A percentile compares a stretch with the other conserved stretches of the same genome.
Evolutionary conservation across 2,329 filamentous ascomycete species (phyloP).

Genomic region (Arthroderma sp.): DNA sequence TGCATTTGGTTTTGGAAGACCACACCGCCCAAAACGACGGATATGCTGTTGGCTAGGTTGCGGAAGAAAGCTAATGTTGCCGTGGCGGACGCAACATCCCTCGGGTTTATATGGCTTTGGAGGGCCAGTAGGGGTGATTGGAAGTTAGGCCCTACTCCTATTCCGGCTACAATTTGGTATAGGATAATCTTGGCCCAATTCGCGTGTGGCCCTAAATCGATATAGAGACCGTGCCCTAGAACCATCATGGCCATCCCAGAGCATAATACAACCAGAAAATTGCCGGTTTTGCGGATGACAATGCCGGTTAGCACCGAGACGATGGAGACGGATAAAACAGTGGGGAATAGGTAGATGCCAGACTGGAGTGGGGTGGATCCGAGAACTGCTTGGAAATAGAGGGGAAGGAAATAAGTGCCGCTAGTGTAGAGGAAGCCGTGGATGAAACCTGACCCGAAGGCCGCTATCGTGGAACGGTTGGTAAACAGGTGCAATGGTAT

Average conservation of each 20-base stretch:
- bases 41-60: conserved; percentile 44
- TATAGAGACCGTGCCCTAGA: conserved; percentile 50
- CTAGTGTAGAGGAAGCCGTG: conserved; percentile 70
- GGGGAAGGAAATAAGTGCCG: conserved; percentile 63
- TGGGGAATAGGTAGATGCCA: conserved; percentile 63
- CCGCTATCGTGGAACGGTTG: conserved; percentile 50
- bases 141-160: conserved; percentile 50
- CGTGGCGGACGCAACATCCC: conserved; percentile 51
- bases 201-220: conserved; percentile 42
- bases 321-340: conserved; percentile 41
- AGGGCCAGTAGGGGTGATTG: conserved; percentile 50
- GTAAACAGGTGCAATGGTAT: conserved; percentile 59
- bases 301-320: conserved; percentile 49
- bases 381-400: conserved; percentile 71
- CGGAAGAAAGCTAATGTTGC: conserved; percentile 49
- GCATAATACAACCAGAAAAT: conserved; percentile 43
- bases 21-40: conserved; percentile 46
- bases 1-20: conserved; percentile 30
- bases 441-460: conserved; percentile 53
- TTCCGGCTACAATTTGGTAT: conserved; percentile 45
- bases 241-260: conserved; percentile 30
- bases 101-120: conserved; percentile 47
- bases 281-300: conserved; percentile 59
- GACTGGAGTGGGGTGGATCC: conserved; percentile 55
- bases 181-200: conserved; percentile 37